Evolutionary conservation across 2,329 filamentous ascomycete genomes (phyloP).

Genomic region (Coleophoma cylindrospora): DNA sequence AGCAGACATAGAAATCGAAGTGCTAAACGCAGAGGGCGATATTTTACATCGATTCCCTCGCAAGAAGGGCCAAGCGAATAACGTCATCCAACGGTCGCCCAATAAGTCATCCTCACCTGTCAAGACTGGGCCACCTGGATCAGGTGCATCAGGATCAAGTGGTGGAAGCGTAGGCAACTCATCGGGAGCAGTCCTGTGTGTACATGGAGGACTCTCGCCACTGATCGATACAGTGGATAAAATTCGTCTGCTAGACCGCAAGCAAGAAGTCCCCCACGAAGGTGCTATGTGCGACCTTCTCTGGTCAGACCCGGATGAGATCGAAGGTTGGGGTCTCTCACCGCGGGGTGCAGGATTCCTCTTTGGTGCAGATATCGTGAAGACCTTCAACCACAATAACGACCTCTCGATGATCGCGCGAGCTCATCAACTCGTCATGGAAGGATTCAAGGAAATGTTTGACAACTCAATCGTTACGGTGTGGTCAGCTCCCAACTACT

Average conservation of each 20-base stretch:
- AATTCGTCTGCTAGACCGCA: constrained; percentile 89
- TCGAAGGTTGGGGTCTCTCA: constrained; percentile 92
- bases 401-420: constrained; percentile 88
- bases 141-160: constrained; percentile 69
- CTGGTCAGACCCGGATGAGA: constrained; percentile 97
- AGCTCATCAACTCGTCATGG: constrained; percentile 97
- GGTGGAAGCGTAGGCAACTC: constrained; percentile 59
- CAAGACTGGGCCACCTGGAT: constrained; percentile 70
- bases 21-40: constrained; percentile 78
- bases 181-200: constrained; percentile 84
- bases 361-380: constrained; percentile 93
- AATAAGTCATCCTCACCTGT: constrained; percentile 35
- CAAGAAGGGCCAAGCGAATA: constrained; percentile 22
- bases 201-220: constrained; percentile 89
- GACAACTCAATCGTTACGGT: constrained; percentile 93
- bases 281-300: constrained; percentile 98
- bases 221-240: constrained; percentile 92
- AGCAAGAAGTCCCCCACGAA: constrained; percentile 97
- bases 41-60: constrained; percentile 70
- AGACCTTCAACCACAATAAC: constrained; percentile 91
- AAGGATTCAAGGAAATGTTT: constrained; percentile 99
- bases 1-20: constrained; percentile 85
- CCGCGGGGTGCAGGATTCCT: constrained; percentile 93
- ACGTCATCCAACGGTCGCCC: constrained; percentile 32
- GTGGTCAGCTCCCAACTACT: constrained; percentile 98